Evolutionary conservation across 768 basidiomycete genomes (phyloP), one percentile per base, ranked within the genome.

Genomic region (Suillus decipiens): DNA sequence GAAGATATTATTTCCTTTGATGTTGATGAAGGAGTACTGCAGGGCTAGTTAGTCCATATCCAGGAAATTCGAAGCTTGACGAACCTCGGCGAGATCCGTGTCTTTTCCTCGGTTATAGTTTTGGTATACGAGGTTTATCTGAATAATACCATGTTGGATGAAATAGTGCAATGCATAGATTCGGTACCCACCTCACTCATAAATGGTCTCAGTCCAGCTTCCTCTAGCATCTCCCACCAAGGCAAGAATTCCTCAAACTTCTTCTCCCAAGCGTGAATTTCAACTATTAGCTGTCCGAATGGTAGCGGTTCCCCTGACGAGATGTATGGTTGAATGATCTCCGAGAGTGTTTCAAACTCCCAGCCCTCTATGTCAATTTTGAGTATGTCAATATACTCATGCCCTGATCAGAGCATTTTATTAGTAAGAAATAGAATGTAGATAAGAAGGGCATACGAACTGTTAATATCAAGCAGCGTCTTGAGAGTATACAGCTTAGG

Each of bases 71-170:
- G 9, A 41, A 9, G 37, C 33, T 7, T 19, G 39, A 50, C 75
- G 42, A 65, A 83, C 83, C 78, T 85, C 85, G 7, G 80, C 81
- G 15, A 86, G 78, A 61, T 84, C 82, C 15, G 82, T 70, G 1
- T 74, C 78, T 24, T 72, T 73, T 5, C 77, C 77, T 62, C 71
- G 77, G 68, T 86, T 84, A 70, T 85, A 86, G 66, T 85, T 86
- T 61, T 81, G 80, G 68, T 86, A 86, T 22, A 86, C 82, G 48
- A 86, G 71, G 70, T 86, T 86, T 28, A 85, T 81, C 82, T 84
- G 64, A 56, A 34, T n/a, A 3, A 63, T 5, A 1, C 22, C n/a
- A 68, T 33, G 17, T 74, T 66, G 42, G 28, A 53, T 19, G 5
- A 1, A 34, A 45, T 5, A 28, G 11, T 17, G 11, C 15, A 28